These are phyloP conservation scores for Magnusiomyces ingens DNA, from an alignment of 1,139 yeast genomes.

Conservation along the genomic window DNA sequence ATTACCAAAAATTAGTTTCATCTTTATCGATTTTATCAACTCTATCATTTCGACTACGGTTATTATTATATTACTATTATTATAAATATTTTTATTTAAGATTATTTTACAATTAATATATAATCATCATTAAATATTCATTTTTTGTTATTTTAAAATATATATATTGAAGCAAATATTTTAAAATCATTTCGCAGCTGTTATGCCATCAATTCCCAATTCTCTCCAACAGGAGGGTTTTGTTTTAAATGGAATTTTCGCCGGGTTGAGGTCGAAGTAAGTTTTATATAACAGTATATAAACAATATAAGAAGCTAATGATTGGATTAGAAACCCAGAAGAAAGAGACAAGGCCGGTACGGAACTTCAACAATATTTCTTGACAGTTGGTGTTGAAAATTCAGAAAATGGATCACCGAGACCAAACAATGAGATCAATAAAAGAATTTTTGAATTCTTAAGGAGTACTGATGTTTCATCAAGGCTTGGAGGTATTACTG, in stretches of 20 bases:
- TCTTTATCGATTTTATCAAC: no score
- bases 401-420: conserved; percentile 74
- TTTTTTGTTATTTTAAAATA: not conserved
- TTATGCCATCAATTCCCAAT: conserved; percentile 9
- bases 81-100: conserved; percentile 6
- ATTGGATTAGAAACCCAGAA: conserved; percentile 25
- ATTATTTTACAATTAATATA: not conserved
- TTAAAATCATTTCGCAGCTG: not conserved
- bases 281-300: conserved; percentile 7
- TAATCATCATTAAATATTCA: not conserved
- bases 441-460: conserved; percentile 76
- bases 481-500: conserved; percentile 84
- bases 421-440: conserved; percentile 80
- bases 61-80: no score
- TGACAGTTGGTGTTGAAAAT: conserved; percentile 64
- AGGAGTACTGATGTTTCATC: conserved; percentile 67
- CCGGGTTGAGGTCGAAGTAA: conserved; percentile 24
- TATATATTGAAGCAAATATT: no score
- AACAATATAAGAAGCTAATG: not conserved
- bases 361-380: conserved; percentile 60
- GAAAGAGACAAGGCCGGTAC: conserved; percentile 42
- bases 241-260: conserved; percentile 21
- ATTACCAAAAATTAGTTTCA: no score
- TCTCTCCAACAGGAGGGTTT: conserved; percentile 16
- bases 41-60: no score